Conservation (phyloP, 352 stramenopile genomes). For the Pythium aristosporum region DNA sequence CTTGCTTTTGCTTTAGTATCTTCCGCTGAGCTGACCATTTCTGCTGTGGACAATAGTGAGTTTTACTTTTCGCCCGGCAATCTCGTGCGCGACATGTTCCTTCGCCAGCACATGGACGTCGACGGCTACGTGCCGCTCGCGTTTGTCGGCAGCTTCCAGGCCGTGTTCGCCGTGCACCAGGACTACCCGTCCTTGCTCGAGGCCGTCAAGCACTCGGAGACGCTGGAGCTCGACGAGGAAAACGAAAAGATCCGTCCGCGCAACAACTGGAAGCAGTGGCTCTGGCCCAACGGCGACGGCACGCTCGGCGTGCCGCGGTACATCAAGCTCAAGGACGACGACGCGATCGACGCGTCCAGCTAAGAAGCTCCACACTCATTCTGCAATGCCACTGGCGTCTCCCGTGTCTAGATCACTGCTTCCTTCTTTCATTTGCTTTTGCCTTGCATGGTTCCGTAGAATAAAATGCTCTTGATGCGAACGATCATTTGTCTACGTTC, state of each 20-base stretch:
- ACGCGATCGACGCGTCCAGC: constrained; percentile 34
- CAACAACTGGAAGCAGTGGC: constrained; percentile 85
- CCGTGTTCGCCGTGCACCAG: constrained; percentile 82
- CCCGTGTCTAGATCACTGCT: neutral
- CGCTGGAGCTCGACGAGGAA: constrained; percentile 77
- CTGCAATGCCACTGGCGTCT: neutral
- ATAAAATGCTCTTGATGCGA: constrained; percentile 25
- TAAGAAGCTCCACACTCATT: neutral
- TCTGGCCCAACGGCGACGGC: constrained; percentile 87
- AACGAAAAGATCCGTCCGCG: constrained; percentile 91
- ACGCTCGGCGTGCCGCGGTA: constrained; percentile 85
- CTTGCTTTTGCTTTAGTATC: neutral
- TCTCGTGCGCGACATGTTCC: constrained; percentile 81
- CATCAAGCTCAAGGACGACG: constrained; percentile 71
- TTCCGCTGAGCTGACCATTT: neutral
- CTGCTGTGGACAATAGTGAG: constrained; percentile 40
- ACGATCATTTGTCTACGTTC: neutral
- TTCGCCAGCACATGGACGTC: constrained; percentile 86
- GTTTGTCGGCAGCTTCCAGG: constrained; percentile 89
- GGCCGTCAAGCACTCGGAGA: constrained; percentile 61
- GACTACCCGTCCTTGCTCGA: constrained; percentile 82
- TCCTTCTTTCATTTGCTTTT: constrained; percentile 2
- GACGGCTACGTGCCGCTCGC: constrained; percentile 87
- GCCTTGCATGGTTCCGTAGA: constrained; percentile 17
- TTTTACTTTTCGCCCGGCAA: constrained; percentile 88